These are phyloP conservation scores for Thalassia testudinum DNA, from an alignment of 116 monocot species.

Conservation along the genomic window DNA sequence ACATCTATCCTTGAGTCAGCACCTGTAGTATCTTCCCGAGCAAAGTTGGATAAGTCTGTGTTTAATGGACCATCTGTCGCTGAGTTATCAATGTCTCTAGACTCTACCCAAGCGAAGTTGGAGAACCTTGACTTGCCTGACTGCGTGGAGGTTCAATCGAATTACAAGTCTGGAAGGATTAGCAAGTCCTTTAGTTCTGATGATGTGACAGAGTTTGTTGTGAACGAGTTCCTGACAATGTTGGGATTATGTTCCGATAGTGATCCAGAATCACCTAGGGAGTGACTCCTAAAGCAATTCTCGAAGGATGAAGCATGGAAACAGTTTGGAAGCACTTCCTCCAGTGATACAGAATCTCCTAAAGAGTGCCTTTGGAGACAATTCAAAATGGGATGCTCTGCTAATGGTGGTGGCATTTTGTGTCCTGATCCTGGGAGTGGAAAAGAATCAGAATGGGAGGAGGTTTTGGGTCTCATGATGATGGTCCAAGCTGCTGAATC, in stretches of 20 bases:
- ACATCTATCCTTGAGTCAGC: constrained; percentile 13
- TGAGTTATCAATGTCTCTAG: too few species aligned
- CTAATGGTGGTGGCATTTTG: constrained; percentile 18
- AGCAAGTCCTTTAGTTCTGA: constrained; percentile 55
- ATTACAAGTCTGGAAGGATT: constrained; percentile 13
- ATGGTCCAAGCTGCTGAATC: constrained; percentile 39
- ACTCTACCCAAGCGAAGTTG: constrained; percentile 10
- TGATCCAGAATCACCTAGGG: too few species aligned
- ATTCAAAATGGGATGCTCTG: constrained; percentile 43
- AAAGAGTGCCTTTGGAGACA: constrained; percentile 67
- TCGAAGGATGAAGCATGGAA: too few species aligned
- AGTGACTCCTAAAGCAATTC: too few species aligned
- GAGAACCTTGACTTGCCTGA: constrained; percentile 5
- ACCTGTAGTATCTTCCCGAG: not conserved
- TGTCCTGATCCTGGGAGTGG: constrained; percentile 15
- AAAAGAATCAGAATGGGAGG: constrained; percentile 16
- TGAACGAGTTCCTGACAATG: constrained; percentile 74
- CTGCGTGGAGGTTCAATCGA: constrained; percentile 12
- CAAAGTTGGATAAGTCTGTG: too few species aligned
- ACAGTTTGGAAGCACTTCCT: constrained; percentile 33
- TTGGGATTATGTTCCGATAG: constrained; percentile 5
- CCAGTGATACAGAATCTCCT: constrained; percentile 70
- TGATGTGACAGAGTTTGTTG: constrained; percentile 41
- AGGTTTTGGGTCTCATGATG: constrained; percentile 35
- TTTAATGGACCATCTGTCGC: not conserved